Evolutionary conservation across 2,329 filamentous ascomycete genomes (phyloP), one percentile per base, ranked within the genome.

Genomic region (Xylaria sp.): DNA sequence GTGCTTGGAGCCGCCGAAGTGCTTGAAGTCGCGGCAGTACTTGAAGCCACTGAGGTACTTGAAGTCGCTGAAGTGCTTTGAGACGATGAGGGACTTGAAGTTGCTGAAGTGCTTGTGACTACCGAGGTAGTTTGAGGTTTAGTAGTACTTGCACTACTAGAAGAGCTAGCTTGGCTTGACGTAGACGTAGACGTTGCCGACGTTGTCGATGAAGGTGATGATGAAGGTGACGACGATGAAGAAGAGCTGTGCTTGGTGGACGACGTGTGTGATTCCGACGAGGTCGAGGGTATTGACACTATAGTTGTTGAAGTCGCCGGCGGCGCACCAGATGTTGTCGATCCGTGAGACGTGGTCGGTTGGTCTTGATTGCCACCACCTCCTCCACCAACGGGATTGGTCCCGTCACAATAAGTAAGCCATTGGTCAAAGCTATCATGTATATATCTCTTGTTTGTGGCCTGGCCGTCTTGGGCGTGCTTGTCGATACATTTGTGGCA

Each of bases 401-500:
- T 54, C 1, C 59, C 10, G 0, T 69, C 23, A 65, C 83, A 86
- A 66, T 71, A 85, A 39, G 70, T 64, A 37, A 80, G 4, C 58
- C 72, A 84, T 64, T 83, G 79, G 0, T 55, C 23, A 46, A 82
- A 81, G 11, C 69, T 59, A 0, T 72, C 68, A 0, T 67, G 60
- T 1, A 80, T 62, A 60, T 79, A 78, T 0, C 69, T 66, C 37
- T 71, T 67, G 6, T 66, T 63, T 0, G 70, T 69, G 1, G 71
- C 47, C 59, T 73, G 74, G 3, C 59, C 56, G 8, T 66, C 58
- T 3, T 61, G 63, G 0, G 57, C 60, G 46, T 76, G 66, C 0
- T 16, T 61, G 0, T 16, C 13, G 52, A 82, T 73, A 63, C 83
- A 86, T 0, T 3, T 3, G 0, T 66, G 23, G 70, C 84, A 88